Evolutionary conservation across 257 asterid species (phyloP), one percentile per base, ranked within the genome.

Genomic region (Solanum tarijense): DNA sequence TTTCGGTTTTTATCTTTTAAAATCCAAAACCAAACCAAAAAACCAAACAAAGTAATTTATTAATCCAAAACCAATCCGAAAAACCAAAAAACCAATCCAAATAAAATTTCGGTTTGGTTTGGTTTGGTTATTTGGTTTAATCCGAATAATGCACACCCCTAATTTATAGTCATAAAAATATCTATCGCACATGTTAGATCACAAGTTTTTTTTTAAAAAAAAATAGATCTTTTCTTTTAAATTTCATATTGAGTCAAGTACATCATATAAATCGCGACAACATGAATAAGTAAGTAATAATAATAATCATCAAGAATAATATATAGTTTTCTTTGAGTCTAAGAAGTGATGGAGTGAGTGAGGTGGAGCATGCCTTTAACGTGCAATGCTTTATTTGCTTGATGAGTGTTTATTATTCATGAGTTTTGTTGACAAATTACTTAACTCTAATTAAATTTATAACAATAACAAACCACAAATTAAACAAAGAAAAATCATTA

Each of bases 351-450:
- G 83, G 89, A 88, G 89, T 83, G 89, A 88, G 82, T 84, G 89
- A 88, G 89, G 89, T 88, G 89, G 87, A 88, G 87, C 89, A 88
- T 88, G 89, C 89, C 83, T 38, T 88, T 88, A 71, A 88, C 94
- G 91, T 92, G 95, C 93, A 89, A 87, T 36, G 91, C 96, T 93
- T 91, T 91, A 86, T 88, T 74, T 90, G 90, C 89, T 89, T 27
- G 21, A 29, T 35, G 65, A 88, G 87, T 91, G 83, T 89, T 92
- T 87, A 86, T 73, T 34, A 74, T 90, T 93, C 91, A 89, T 91
- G 91, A 91, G 88, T 90, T 91, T 89, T 85, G 92, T 90, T 92
- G 93, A 89, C 92, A 89, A 84, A 76, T 52, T 58, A 74, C n/a
- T 38, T 29, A 34, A 46, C 68, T 52, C 84, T 72, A 71, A 21